phyloP scores from a whole-genome alignment of 2,329 filamentous ascomycete genomes.

The Tothia fuscella region DNA sequence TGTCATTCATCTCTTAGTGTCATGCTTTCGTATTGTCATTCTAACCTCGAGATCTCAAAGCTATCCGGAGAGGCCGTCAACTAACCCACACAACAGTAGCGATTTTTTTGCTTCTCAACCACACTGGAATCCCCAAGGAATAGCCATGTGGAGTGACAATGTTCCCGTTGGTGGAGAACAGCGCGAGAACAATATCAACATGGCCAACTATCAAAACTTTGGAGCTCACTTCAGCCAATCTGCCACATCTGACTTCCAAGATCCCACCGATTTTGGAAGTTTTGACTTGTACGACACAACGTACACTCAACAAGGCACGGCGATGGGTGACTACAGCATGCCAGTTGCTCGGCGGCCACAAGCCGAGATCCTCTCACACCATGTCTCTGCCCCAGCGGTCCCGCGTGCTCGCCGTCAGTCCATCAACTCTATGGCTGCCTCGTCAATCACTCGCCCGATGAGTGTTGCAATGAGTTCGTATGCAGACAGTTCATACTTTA shows the following conservation, averaged over 20 bases:
- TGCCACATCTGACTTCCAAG: background rate
- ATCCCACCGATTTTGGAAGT: background rate
- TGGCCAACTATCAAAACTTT: background rate
- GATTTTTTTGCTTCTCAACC: constrained; percentile 2
- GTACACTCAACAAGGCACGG: background rate
- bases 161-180: constrained; percentile 4
- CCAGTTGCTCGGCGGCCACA: background rate
- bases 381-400: background rate
- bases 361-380: background rate
- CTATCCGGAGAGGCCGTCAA: constrained; percentile 2
- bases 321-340: background rate
- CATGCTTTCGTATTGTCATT: constrained; percentile 1
- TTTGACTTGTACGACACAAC: constrained; percentile 1
- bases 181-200: background rate
- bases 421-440: background rate
- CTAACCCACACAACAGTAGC: background rate
- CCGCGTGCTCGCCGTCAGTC: background rate
- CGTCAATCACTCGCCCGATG: background rate
- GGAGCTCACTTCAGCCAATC: background rate
- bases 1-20: too few species aligned
- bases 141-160: constrained; percentile 9
- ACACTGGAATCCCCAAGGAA: constrained; percentile 3
- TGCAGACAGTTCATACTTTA: background rate
- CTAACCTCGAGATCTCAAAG: background rate
- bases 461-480: background rate